These are phyloP conservation scores for Sarcodon sp. DNA, from an alignment of 768 basidiomycete genomes.

Conservation along the genomic window DNA sequence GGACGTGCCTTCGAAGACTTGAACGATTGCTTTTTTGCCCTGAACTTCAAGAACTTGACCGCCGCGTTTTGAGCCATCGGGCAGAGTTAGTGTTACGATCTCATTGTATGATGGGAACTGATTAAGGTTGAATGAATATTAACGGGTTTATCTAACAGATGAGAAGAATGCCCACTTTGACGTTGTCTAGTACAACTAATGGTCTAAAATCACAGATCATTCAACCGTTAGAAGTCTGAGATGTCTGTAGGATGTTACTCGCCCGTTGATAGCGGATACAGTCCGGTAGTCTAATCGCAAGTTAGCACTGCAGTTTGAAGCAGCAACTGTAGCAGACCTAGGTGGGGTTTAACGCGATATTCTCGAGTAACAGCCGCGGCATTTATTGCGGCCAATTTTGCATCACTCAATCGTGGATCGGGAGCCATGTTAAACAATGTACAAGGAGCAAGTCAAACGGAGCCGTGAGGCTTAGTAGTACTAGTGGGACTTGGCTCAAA, in stretches of 20 bases:
- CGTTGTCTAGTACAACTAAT: slow-evolving; percentile 93
- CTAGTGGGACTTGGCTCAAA: too few relatives aligned
- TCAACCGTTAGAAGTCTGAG: not conserved
- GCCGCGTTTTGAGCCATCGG: slow-evolving; percentile 89
- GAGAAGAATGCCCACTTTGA: slow-evolving; percentile 53
- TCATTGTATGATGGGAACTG: slow-evolving; percentile 96
- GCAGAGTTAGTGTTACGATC: slow-evolving; percentile 90
- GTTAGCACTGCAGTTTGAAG: not conserved
- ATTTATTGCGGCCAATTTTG: slow-evolving; percentile 68
- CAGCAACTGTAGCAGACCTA: slow-evolving; percentile 35
- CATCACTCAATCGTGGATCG: slow-evolving; percentile 55
- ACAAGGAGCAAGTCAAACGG: not conserved
- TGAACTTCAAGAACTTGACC: slow-evolving; percentile 97
- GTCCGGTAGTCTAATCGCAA: slow-evolving; percentile 74
- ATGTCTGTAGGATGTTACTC: slow-evolving; percentile 16
- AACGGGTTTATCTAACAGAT: not conserved
- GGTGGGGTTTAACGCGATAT: slow-evolving; percentile 80
- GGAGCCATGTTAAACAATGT: slow-evolving; percentile 19
- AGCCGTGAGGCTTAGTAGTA: too few relatives aligned
- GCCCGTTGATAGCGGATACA: slow-evolving; percentile 99
- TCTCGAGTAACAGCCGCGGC: slow-evolving; percentile 83
- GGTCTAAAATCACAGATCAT: slow-evolving; percentile 40
- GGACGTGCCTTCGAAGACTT: slow-evolving; percentile 97
- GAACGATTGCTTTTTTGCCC: slow-evolving; percentile 98
- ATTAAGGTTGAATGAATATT: slow-evolving; percentile 1